phyloP scores from a whole-genome alignment of 257 asterid species.

The Lycium barbarum region DNA sequence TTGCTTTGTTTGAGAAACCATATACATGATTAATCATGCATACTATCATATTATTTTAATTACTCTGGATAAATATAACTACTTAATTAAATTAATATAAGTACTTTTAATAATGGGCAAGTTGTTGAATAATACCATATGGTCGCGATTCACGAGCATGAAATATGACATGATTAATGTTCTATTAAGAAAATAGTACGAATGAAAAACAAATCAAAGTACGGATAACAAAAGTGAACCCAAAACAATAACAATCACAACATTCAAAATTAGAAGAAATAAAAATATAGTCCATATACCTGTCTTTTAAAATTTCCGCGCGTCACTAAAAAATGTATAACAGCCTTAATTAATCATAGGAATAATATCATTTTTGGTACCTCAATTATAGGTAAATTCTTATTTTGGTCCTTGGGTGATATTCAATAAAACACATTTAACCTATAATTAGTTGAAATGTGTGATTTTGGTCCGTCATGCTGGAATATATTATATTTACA shows the following conservation, averaged over 20 bases:
- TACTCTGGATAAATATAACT: background rate
- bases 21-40: slow-evolving; percentile 26
- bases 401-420: background rate
- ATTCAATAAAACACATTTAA: background rate
- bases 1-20: background rate
- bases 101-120: background rate
- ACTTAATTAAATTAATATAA: background rate
- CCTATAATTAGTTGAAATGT: background rate
- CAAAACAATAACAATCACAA: no score
- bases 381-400: background rate
- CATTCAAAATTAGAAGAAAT: no score
- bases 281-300: no score
- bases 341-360: no score
- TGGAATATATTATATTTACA: no score
- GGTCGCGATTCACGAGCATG: background rate
- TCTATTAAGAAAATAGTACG: background rate
- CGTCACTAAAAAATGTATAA: no score
- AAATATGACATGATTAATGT: background rate
- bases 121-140: slow-evolving; percentile 23
- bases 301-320: no score
- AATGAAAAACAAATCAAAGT: background rate
- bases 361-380: no score
- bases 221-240: background rate
- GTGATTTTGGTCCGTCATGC: background rate
- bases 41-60: background rate